Percentiles rank a stretch among this genome's conserved stretches.
These are phyloP conservation scores for Phaeoacremonium minimum DNA, from an alignment of 2,329 filamentous ascomycete genomes.

Conservation along the genomic window DNA sequence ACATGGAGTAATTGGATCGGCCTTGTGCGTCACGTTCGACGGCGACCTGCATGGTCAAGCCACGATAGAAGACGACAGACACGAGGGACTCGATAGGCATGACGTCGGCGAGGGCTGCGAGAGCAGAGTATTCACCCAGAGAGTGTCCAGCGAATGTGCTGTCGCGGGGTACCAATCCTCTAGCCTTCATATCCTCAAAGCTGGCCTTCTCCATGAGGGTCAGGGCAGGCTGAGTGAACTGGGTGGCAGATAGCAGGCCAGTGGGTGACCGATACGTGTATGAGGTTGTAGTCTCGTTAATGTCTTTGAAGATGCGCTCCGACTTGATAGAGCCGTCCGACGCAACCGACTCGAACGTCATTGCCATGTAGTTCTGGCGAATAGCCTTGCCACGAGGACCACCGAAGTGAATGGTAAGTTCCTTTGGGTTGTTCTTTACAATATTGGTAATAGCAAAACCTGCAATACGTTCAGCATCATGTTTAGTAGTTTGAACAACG, in stretches of 20 bases:
- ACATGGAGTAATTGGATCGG: constrained; percentile 98
- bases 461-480: constrained; percentile 23
- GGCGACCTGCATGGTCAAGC: constrained; percentile 97
- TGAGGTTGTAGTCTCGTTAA: constrained; percentile 84
- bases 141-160: constrained; percentile 98
- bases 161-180: constrained; percentile 91
- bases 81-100: constrained; percentile 99
- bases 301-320: constrained; percentile 99
- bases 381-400: constrained; percentile 95
- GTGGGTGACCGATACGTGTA: constrained; percentile 97
- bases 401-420: constrained; percentile 97
- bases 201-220: constrained; percentile 99
- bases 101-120: constrained; percentile 93
- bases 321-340: constrained; percentile 92
- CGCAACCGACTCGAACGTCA: constrained; percentile 98
- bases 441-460: constrained; percentile 97
- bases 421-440: constrained; percentile 98
- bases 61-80: constrained; percentile 98
- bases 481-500: not conserved
- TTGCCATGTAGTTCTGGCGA: constrained; percentile 98
- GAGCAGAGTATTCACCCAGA: constrained; percentile 94
- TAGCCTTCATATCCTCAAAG: constrained; percentile 98
- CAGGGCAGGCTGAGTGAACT: constrained; percentile 96
- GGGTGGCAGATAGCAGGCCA: constrained; percentile 90
- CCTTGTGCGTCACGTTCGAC: constrained; percentile 92